Conservation (phyloP, 108 stramenopile species). For the Skeletonema costatum region DNA sequence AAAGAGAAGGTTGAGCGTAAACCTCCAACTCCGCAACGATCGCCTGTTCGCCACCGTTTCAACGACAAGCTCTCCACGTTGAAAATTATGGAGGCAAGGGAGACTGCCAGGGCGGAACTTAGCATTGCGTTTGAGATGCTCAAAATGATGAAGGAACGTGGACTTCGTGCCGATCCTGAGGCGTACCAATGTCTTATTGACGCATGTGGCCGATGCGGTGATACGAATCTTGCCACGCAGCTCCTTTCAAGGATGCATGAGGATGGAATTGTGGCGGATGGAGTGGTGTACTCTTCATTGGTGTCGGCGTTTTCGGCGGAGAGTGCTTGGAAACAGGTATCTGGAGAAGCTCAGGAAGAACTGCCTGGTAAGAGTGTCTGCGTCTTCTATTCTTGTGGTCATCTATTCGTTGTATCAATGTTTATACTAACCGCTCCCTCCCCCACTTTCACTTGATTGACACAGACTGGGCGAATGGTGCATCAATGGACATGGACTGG, state of each 20-base stretch:
- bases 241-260: conserved; percentile 80
- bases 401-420: neutral
- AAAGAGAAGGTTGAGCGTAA: neutral
- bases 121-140: conserved; percentile 82
- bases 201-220: conserved; percentile 85
- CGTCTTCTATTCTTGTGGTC: neutral
- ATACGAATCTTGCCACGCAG: conserved; percentile 69
- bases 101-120: conserved; percentile 79
- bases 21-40: conserved; percentile 3
- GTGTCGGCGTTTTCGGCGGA: neutral
- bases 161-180: conserved; percentile 63
- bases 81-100: conserved; percentile 74
- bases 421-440: neutral
- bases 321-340: conserved; percentile 35
- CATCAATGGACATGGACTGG: conserved; percentile 88
- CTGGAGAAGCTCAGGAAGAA: conserved; percentile 62
- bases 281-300: neutral
- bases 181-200: conserved; percentile 82
- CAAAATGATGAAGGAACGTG: conserved; percentile 59
- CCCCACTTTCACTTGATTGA: neutral
- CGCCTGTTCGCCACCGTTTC: conserved; percentile 57
- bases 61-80: conserved; percentile 60
- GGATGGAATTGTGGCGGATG: conserved; percentile 36
- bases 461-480: conserved; percentile 83
- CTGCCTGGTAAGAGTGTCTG: conserved; percentile 56